Base-by-base conservation (phyloP, 2,329 filamentous ascomycete species). In the Thermothelomyces thermophilus region DNA sequence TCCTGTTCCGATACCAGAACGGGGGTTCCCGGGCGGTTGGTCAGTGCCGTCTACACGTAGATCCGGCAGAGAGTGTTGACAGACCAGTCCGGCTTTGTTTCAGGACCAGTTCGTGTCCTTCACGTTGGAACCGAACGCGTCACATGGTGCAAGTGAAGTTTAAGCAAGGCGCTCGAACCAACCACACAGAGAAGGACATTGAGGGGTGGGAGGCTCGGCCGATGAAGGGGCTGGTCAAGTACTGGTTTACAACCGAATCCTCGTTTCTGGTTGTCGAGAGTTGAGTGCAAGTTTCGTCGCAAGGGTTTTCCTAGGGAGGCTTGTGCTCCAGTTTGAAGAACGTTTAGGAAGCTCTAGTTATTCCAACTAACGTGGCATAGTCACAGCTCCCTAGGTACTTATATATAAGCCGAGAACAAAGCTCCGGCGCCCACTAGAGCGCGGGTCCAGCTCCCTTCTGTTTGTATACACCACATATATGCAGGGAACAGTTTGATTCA, bases 1-100 rank as follows among this genome's bases (percentile, higher is more conserved):
- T 53, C 22, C 8, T 53, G 16, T 40, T 53, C 13, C 41, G 19
- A 24, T 53, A 53, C 42, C 5, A 41, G 14, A 50, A 50, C 30
- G 41, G 51, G 3, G 51, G 46, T 28, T 13, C 22, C 17, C 41
- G 37, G 8, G 46, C 51, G 10, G 46, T 53, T 40, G 51, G 51
- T 17, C 46, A 53, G 39, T 53, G 51, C 42, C 46, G 51, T 34
- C 30, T 53, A 19, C 36, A 46, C 5, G 51, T 50, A 28, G 46
- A 50, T 34, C 41, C 36, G 24, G 14, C 46, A 31, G 34, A 53
- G 46, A 24, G 14, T 17, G 37, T 47, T 24, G 45, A 5, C 20
- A 17, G 30, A 17, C 45, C 45, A 17, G 36, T 11, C 19, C 26
- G n/a, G 19, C 36, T 47, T 14, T 26, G 45, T 26, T 47, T 34